A percentile compares a stretch with the other conserved stretches of the same genome.
Evolutionary conservation across 495 filamentous ascomycete genomes (phyloP).

Genomic region (Tuber brumale): DNA sequence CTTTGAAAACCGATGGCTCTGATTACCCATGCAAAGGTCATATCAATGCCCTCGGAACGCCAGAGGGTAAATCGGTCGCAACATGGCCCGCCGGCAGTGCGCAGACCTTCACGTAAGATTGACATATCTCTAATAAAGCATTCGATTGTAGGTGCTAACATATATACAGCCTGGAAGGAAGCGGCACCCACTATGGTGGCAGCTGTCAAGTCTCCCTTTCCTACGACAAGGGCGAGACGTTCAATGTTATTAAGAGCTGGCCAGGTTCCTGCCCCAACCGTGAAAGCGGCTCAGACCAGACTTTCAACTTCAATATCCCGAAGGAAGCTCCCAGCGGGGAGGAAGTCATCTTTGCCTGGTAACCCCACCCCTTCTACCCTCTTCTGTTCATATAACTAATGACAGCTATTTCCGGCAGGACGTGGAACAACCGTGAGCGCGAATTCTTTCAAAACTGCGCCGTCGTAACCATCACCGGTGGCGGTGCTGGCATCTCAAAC

Average conservation of each 20-base stretch:
- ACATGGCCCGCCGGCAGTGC: conserved; percentile 52
- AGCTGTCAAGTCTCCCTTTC: conserved; percentile 59
- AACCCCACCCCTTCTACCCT: conserved; percentile 38
- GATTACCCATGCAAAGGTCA: conserved; percentile 64
- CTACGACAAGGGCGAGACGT: conserved; percentile 57
- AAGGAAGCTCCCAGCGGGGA: conserved; percentile 53
- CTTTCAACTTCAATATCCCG: conserved; percentile 60
- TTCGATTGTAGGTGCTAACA: conserved; percentile 10
- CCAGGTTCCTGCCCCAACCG: conserved; percentile 54
- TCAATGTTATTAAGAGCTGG: conserved; percentile 61
- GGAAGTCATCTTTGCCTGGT: conserved; percentile 58
- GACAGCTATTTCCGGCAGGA: conserved; percentile 10
- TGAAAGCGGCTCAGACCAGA: conserved; percentile 38
- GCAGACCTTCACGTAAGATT: conserved; percentile 50
- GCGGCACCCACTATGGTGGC: conserved; percentile 56
- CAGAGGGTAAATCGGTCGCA: conserved; percentile 45
- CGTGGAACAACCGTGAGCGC: conserved; percentile 57
- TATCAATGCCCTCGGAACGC: conserved; percentile 49
- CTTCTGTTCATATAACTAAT: background rate
- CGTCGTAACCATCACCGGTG: conserved; percentile 49
- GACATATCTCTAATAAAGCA: background rate
- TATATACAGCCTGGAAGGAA: conserved; percentile 45
- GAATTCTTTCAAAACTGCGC: conserved; percentile 66
- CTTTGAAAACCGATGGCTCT: conserved; percentile 48
- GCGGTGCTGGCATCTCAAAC: conserved; percentile 46